Percentiles rank a stretch among this genome's conserved stretches.
phyloP scores from a whole-genome alignment of 208 protist genomes.

The Trypanosoma avium region DNA sequence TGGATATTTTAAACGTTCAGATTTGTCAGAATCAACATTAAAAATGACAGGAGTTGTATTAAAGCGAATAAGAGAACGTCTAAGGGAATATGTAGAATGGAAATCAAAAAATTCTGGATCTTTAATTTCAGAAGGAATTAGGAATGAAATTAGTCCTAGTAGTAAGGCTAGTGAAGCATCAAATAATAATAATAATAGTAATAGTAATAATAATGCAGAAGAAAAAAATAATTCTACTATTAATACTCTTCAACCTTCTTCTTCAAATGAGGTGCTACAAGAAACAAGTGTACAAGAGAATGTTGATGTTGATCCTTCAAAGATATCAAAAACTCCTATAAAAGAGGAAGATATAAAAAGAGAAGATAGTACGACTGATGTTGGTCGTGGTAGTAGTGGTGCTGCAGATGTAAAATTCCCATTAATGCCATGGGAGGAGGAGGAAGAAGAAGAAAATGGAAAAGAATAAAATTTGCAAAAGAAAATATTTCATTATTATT shows the following conservation, averaged over 20 bases:
- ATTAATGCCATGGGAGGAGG: conserved; percentile 86
- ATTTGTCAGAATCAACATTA: conserved; percentile 37
- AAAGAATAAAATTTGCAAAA: not conserved
- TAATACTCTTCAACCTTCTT: no score
- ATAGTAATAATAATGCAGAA: not conserved
- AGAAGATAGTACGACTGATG: conserved; percentile 1
- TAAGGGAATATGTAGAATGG: conserved; percentile 24
- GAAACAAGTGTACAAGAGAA: no score
- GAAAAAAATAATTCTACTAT: conserved; percentile 1
- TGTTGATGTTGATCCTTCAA: no score
- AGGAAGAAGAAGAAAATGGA: conserved; percentile 37
- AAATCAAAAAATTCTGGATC: not conserved
- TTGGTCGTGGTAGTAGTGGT: not conserved
- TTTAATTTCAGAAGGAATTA: no score
- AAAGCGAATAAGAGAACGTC: conserved; percentile 31
- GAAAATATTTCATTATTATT: no score
- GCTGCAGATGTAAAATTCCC: conserved; percentile 48
- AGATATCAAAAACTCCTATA: not conserved
- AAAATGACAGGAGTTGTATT: conserved; percentile 33
- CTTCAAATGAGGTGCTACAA: no score
- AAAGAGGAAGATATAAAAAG: not conserved
- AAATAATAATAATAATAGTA: not conserved
- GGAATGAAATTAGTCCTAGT: no score
- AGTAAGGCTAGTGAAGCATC: not conserved
- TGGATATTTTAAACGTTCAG: conserved; percentile 35